These are phyloP conservation scores for Petunia secreta DNA, from an alignment of 257 asterid species.

Conservation along the genomic window DNA sequence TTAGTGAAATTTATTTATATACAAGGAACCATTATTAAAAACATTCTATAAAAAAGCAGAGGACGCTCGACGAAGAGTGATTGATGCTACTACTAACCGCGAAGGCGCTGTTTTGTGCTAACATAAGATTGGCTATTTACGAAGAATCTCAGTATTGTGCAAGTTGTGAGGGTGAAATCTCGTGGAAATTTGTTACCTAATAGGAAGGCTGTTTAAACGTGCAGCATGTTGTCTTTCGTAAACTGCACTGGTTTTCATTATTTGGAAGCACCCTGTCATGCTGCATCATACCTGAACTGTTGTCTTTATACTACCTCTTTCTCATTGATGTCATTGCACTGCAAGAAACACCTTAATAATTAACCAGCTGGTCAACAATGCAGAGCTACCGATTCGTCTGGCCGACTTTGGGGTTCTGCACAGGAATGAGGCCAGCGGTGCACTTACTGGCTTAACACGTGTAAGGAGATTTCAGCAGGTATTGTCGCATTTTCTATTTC, in stretches of 20 bases:
- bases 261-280: background rate
- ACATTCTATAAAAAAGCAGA: background rate
- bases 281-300: background rate
- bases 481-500: constrained; percentile 21
- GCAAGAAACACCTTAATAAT: background rate
- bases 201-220: background rate
- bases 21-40: too few relatives aligned
- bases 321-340: constrained; percentile 11
- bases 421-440: constrained; percentile 98
- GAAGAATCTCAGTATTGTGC: background rate
- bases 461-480: constrained; percentile 99
- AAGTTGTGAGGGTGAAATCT: background rate
- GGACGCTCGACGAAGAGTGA: background rate
- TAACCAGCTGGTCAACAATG: constrained; percentile 31
- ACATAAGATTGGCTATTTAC: background rate
- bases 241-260: background rate
- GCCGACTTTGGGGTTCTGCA: constrained; percentile 99
- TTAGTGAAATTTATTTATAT: too few relatives aligned
- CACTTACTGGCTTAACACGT: constrained; percentile 96
- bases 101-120: background rate
- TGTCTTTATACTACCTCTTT: constrained; percentile 14
- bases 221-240: constrained; percentile 12
- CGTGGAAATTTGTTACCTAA: background rate
- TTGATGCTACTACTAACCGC: background rate
- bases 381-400: constrained; percentile 95